Conservation (phyloP, 805 yeast genomes). For the Hanseniaspora guilliermondii region DNA sequence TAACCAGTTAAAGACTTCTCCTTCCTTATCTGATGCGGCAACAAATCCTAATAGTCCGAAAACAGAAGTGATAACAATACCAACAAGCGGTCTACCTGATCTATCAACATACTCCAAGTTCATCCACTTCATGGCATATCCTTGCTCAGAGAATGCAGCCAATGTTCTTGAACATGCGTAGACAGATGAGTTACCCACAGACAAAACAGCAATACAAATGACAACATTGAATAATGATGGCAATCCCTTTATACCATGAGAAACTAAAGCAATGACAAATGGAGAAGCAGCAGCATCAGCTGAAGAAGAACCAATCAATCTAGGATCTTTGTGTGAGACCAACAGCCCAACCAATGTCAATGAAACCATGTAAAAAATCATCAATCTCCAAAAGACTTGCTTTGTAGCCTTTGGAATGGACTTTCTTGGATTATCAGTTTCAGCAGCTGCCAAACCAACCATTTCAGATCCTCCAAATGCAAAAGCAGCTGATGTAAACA, state of each 20-base stretch:
- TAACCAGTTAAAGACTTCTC: conserved; percentile 51
- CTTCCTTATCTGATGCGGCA: conserved; percentile 42
- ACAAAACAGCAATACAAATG: conserved; percentile 51
- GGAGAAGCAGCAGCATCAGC: conserved; percentile 62
- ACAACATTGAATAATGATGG: conserved; percentile 59
- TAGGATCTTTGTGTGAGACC: conserved; percentile 35
- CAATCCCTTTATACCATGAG: conserved; percentile 51
- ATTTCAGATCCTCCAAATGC: conserved; percentile 45
- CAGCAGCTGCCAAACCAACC: conserved; percentile 41
- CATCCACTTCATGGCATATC: conserved; percentile 41
- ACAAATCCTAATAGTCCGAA: conserved; percentile 51
- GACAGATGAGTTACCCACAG: conserved; percentile 62
- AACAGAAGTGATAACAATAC: conserved; percentile 37
- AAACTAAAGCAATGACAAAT: conserved; percentile 56
- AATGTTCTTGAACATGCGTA: conserved; percentile 59
- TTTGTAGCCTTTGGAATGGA: conserved; percentile 41
- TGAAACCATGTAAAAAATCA: conserved; percentile 36
- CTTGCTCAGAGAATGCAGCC: conserved; percentile 52
- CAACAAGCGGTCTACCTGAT: conserved; percentile 54
- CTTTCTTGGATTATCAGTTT: conserved; percentile 36
- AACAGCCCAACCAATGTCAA: conserved; percentile 35
- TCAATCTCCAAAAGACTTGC: conserved; percentile 45
- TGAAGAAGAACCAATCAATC: conserved; percentile 37
- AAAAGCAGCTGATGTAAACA: conserved; percentile 44
- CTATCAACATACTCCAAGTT: conserved; percentile 50